Evolutionary conservation across 345 rosid species (phyloP), one percentile per base, ranked within the genome.

Genomic region (Syzygium aromaticum): DNA sequence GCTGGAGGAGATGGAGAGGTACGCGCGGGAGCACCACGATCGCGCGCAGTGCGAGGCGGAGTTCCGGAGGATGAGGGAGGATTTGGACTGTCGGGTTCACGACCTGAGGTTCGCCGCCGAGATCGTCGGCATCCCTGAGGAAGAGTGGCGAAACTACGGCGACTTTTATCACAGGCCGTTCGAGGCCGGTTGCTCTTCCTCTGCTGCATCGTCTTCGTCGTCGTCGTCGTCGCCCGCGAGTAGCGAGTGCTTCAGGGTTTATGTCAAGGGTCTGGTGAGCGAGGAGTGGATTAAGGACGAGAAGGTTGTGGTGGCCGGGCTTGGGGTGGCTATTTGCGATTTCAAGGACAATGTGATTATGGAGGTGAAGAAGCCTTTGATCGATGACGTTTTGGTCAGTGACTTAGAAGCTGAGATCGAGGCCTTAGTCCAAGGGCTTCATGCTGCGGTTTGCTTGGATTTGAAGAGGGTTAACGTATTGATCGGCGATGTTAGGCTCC

Each of bases 361-460:
- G 22, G 89, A 91, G 84, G 16, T 91, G 52, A 90, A 87, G 49
- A 91, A 91, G 80, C 85, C 86, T 23, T 84, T 90, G 88, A 63
- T 92, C 88, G 88, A 84, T 27, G 90, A 86, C 1, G 91, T 85
- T 17, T 87, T 89, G 61, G 85, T 88, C 89, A 91, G 90, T 86
- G 63, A 85, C 23, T 87, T 86, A 27, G 90, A 88, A 56, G 94
- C 93, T 1, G 96, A 90, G 82, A 22, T 91, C 28, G 90, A 92
- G 63, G 96, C 95, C 21, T 85, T 96, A 88, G 85, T 95, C 87
- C 94, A 92, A 89, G 98, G 95, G 38, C 91, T 96, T 21, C 91
- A 90, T 59, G 94, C 92, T n/a, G 98, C 95, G 33, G 88, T 92
- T 63, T 63, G 84, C 86, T 90, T 95, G 93, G 94, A 93, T 87